Base-by-base conservation (phyloP, 1,284 basidiomycete genomes). In the Hypsizygus ulmarius region DNA sequence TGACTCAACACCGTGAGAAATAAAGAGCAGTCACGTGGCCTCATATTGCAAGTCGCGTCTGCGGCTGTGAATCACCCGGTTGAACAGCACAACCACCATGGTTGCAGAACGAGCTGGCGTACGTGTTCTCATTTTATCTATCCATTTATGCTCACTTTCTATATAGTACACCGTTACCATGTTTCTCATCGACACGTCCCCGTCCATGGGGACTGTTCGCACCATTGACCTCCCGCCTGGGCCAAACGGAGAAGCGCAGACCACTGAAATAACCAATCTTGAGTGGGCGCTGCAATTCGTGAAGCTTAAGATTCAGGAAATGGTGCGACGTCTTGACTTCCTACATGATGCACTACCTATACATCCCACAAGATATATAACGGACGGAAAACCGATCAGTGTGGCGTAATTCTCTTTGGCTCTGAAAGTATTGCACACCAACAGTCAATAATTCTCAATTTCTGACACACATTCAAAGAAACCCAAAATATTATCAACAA, bases 371-470 rank as follows among this genome's bases (percentile, higher is more conserved):
- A 94, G 93, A 92, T 97, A 51, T 92, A 85, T 62, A 82, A 88
- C 55, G 89, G 85, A 4, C 75, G 93, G 36, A 97, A 97, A 72
- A 96, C 94, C 8, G 93, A 96, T 60, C 84, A 90, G 59, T 93
- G 92, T 60, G 90, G 89, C 14, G 79, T 97, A 28, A 78, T 96
- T 39, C 69, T 87, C 3, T 94, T 92, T 60, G 93, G 93, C 10
- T 81, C 85, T 5, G 83, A 90, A 64, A 77, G 91, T 88, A 58
- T 53, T 49, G 64, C 62, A 7, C 2, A 6, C 29, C 8, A 14
- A 15, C 11, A 6, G n/a, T 4, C 16, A 25, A 7, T 15, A 42
- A n/a, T 36, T 16, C 15, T 33, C 27, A 10, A 14, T 40, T 9
- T 37, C 8, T 46, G 21, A 44, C 42, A 58, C 19, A 57, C 35